phyloP scores from a whole-genome alignment of 2,329 filamentous ascomycete species.

The Neocucurbitaria cava region DNA sequence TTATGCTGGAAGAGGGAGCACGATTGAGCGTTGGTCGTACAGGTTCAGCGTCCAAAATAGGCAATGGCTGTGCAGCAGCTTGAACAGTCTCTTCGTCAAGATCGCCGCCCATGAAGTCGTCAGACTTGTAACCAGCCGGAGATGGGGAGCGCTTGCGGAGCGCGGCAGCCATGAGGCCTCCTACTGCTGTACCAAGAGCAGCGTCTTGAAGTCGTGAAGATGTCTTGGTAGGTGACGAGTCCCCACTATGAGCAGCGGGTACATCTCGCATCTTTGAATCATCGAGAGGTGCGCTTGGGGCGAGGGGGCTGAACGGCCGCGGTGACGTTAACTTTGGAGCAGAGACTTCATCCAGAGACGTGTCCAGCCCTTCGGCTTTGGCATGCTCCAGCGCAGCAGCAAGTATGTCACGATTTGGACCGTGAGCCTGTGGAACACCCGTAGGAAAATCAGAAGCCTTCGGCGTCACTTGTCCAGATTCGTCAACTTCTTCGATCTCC shows the following conservation, averaged over 20 bases:
- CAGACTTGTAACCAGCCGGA: constrained; percentile 12
- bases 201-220: constrained; percentile 37
- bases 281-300: constrained; percentile 31
- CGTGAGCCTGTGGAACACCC: constrained; percentile 11
- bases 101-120: constrained; percentile 34
- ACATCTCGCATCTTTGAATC: constrained; percentile 33
- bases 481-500: constrained; percentile 57
- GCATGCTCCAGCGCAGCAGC: constrained; percentile 30
- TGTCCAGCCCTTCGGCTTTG: constrained; percentile 17
- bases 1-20: constrained; percentile 12
- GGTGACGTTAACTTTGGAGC: constrained; percentile 5
- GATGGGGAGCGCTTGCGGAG: constrained; percentile 24
- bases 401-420: constrained; percentile 29
- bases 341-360: constrained; percentile 14
- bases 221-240: constrained; percentile 24
- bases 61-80: constrained; percentile 16
- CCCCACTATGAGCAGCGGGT: constrained; percentile 10
- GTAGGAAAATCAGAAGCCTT: constrained; percentile 63
- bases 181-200: constrained; percentile 35
- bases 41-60: constrained; percentile 3
- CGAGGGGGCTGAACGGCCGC: constrained; percentile 22
- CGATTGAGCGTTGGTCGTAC: not conserved
- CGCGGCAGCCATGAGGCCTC: constrained; percentile 30
- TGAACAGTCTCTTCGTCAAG: constrained; percentile 23
- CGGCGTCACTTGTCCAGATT: constrained; percentile 72